phyloP scores from a whole-genome alignment of 441 rosid genomes.

The Croton setiger region DNA sequence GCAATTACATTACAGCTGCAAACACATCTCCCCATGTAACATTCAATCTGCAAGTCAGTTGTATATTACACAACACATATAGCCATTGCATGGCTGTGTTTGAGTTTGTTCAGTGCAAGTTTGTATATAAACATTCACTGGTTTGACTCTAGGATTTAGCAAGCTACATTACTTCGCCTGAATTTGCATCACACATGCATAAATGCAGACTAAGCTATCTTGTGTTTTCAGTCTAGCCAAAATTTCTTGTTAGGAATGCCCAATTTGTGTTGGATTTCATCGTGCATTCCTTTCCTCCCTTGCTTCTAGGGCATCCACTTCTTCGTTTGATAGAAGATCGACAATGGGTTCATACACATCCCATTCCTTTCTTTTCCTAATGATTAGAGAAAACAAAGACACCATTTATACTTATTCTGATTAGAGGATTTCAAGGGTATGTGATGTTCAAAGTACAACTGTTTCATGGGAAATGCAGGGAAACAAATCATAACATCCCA shows the following conservation, averaged over 20 bases:
- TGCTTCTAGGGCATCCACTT: constrained; percentile 82
- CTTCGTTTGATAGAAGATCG: constrained; percentile 74
- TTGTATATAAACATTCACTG: not conserved
- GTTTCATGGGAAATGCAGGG: not conserved
- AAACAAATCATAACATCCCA: constrained; percentile 5
- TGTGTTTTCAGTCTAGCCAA: not conserved
- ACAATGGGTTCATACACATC: constrained; percentile 72
- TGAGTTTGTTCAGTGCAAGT: not conserved
- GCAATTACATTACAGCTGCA: too few species aligned
- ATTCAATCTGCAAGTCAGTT: too few species aligned
- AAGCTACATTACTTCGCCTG: not conserved
- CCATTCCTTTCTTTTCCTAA: constrained; percentile 94
- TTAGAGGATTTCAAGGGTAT: not conserved
- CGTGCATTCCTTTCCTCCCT: constrained; percentile 60
- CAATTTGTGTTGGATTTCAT: constrained; percentile 16
- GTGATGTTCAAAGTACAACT: not conserved
- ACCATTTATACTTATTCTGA: constrained; percentile 1
- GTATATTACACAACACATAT: too few species aligned
- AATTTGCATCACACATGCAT: not conserved
- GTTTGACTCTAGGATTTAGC: not conserved
- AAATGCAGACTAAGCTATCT: not conserved
- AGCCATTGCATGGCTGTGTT: not conserved
- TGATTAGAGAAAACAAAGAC: constrained; percentile 18
- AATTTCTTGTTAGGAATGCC: not conserved
- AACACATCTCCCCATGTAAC: too few species aligned